Evolutionary conservation across 345 rosid genomes (phyloP), one percentile per base, ranked within the genome.

Genomic region (Acer campestre): DNA sequence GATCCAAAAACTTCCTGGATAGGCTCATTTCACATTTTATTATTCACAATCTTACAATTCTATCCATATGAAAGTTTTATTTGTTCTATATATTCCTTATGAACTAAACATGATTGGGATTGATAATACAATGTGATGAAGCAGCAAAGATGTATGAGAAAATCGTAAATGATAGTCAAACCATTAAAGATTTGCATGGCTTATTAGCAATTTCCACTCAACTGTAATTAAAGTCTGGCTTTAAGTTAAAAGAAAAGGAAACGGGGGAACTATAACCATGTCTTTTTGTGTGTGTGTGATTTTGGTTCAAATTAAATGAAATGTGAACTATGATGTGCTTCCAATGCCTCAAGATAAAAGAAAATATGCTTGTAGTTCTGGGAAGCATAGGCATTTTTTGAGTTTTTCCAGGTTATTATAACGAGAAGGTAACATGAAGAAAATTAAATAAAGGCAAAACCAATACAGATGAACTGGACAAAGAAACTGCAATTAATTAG

Each of bases 81-180:
- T 49, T 49, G 55, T 49, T 13, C 55, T 49, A 49, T 49, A 49
- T 12, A 49, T 11, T 49, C 16, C 18, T 49, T 13, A 49, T 49
- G 55, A 49, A 48, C 22, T 69, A 67, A 67, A 69, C 20, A 44
- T 46, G 71, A 68, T 5, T 46, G 31, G 56, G 38, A 58, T 7
- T 17, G 10, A 42, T 4, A 12, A 10, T 10, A 68, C 31, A 44
- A 53, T 18, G 38, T 18, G 10, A n/a, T 71, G 12, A 44, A 35
- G 74, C 63, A 29, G 48, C 27, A 53, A 23, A 17, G 8, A 55
- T 17, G 16, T 18, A 70, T 70, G 48, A 31, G 3, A 29, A 14
- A 70, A 29, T 70, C 40, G 9, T 70, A 55, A 71, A 17, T 70
- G 59, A 16, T 70, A 55, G 58, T n/a, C 44, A 55, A 71, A 35